A percentile compares a stretch with the other conserved stretches of the same genome.
These are phyloP conservation scores for Emergomyces pasteurianus DNA, from an alignment of 2,329 filamentous ascomycete species.

Conservation along the genomic window DNA sequence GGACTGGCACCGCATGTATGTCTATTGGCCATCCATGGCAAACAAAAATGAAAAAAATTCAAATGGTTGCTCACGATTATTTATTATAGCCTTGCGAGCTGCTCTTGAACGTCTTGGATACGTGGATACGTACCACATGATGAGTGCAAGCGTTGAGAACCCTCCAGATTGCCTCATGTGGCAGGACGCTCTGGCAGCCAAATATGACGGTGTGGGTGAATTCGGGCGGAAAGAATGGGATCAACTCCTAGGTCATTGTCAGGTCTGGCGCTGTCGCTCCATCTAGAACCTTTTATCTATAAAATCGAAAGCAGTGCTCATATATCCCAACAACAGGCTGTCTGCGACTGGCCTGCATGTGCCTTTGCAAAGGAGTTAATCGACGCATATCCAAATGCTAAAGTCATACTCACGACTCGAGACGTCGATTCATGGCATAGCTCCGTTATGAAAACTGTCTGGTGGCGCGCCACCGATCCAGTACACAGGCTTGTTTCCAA, in stretches of 20 bases:
- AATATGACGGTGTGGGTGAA: conserved; percentile 48
- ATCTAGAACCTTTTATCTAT: neutral
- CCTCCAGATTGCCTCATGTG: conserved; percentile 56
- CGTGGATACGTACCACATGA: conserved; percentile 62
- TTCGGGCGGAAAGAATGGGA: conserved; percentile 60
- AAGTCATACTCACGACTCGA: conserved; percentile 56
- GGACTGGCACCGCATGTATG: conserved; percentile 59
- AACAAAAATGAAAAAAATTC: neutral
- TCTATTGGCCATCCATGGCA: conserved; percentile 8
- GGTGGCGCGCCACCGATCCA: conserved; percentile 54
- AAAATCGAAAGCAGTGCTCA: neutral
- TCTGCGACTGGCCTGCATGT: conserved; percentile 57
- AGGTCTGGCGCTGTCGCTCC: conserved; percentile 18
- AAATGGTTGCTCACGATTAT: conserved; percentile 4
- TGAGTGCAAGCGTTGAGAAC: conserved; percentile 57
- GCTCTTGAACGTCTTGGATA: conserved; percentile 57
- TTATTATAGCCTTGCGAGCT: conserved; percentile 45
- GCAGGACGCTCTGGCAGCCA: conserved; percentile 55
- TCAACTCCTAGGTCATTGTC: conserved; percentile 53
- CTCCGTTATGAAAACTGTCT: conserved; percentile 55
- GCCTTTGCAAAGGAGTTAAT: conserved; percentile 59
- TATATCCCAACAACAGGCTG: conserved; percentile 33
- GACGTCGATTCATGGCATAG: conserved; percentile 54
- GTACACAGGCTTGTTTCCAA: conserved; percentile 45
- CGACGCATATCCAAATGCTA: conserved; percentile 59